Conservation (phyloP, 75 land plant species). For the Sequoiadendron giganteum region DNA sequence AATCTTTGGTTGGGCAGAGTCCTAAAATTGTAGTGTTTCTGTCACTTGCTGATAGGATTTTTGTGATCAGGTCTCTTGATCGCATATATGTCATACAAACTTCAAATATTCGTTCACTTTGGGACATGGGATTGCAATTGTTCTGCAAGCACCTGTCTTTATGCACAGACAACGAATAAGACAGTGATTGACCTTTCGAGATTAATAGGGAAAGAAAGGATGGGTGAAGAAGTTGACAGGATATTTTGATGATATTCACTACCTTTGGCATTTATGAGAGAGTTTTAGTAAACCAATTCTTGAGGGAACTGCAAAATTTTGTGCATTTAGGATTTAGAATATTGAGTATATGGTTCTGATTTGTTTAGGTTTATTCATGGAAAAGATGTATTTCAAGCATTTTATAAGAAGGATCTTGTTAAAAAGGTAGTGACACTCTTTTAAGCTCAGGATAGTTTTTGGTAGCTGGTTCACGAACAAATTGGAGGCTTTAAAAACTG, state of each 20-base stretch:
- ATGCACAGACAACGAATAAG: slow-evolving; percentile 90
- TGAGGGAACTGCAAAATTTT: slow-evolving; percentile 92
- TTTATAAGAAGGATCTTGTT: no score
- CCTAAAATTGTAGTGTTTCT: slow-evolving; percentile 90
- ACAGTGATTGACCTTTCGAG: slow-evolving; percentile 88
- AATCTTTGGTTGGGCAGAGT: slow-evolving; percentile 85
- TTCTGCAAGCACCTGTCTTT: slow-evolving; percentile 90
- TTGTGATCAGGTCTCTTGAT: slow-evolving; percentile 98
- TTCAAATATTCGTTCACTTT: slow-evolving; percentile 81
- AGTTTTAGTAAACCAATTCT: slow-evolving; percentile 95
- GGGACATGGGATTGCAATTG: slow-evolving; percentile 99
- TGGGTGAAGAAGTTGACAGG: slow-evolving; percentile 93
- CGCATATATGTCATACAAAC: slow-evolving; percentile 97
- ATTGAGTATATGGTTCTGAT: no score
- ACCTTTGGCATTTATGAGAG: slow-evolving; percentile 92
- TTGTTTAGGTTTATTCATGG: no score
- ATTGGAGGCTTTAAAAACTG: no score
- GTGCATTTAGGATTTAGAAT: no score
- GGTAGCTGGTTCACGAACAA: no score
- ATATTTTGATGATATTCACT: slow-evolving; percentile 95
- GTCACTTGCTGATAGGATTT: slow-evolving; percentile 96
- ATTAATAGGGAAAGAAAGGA: slow-evolving; percentile 91
- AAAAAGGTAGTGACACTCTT: no score
- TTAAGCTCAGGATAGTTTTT: no score
- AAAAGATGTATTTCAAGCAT: no score